Base-by-base conservation (phyloP, 2,329 filamentous ascomycete genomes). In the Ceratocystiopsis sp. region DNA sequence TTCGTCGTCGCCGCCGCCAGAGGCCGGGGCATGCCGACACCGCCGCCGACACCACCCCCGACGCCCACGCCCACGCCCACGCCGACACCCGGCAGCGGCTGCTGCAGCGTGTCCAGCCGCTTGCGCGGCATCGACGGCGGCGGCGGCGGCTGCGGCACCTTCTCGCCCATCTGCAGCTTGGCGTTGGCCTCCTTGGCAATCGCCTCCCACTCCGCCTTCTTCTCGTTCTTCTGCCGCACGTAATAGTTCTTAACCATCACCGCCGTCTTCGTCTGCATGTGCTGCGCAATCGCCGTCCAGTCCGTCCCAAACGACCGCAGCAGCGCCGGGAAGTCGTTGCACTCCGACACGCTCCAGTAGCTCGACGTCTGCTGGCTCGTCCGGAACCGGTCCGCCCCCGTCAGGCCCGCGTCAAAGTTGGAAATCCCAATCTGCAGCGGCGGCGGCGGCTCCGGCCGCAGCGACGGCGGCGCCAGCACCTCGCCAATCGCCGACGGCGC, bases 321-420 rank as follows among this genome's bases (percentile, higher is more conserved):
- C 45, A 85, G 68, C 44, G 69, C 71, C 34, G 79, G 77, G 58
- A 91, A 91, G 53, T 87, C 83, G 39, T 71, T 80, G 43, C 80
- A 71, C 60, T 91, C 84, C 1, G 80, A 80, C 18, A 89, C 83
- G 53, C 83, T 89, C 84, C 84, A 91, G 58, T 91, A 91, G 58
- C 83, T 89, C 1, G 80, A 85, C 14, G 80, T 75, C 50, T 78
- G 76, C 44, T 63, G 62, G 18, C 66, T 66, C 11, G 61, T 59
- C 46, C 71, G 72, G 21, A 48, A 53, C 37, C 70, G 68, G 34
- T 61, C 57, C 35, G 61, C 61, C 14, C 59, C 43, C 19, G 56
- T 52, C 46, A 65, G 63, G 3, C 59, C 52, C 40, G 73, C 55
- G 46, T 73, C 72, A 50, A 75, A 69, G 21, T 67, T 68, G 12